phyloP scores from a whole-genome alignment of 257 asterid genomes.

The Hygrophila difformis region DNA sequence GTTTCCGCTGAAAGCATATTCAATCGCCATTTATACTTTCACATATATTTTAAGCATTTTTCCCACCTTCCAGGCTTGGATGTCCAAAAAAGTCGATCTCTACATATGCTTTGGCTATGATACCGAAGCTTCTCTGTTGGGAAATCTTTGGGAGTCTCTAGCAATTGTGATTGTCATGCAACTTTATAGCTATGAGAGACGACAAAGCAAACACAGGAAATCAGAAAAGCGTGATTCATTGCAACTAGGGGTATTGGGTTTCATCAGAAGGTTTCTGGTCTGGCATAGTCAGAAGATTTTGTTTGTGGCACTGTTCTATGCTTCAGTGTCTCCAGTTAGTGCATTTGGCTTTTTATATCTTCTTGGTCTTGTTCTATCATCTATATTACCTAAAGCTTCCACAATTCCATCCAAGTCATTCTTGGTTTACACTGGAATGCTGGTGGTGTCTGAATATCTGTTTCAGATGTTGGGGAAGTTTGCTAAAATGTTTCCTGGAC shows the following conservation, averaged over 20 bases:
- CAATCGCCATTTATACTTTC: conserved; percentile 59
- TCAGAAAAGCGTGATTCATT: conserved; percentile 47
- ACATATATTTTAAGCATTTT: conserved; percentile 68
- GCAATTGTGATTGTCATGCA: conserved; percentile 95
- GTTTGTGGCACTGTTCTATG: conserved; percentile 71
- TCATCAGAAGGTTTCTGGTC: conserved; percentile 62
- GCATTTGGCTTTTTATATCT: conserved; percentile 79
- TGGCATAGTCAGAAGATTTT: conserved; percentile 95
- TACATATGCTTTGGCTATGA: conserved; percentile 60
- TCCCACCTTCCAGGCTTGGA: conserved; percentile 77
- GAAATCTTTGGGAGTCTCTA: conserved; percentile 83
- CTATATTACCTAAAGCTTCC: conserved; percentile 73
- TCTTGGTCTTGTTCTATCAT: conserved; percentile 68
- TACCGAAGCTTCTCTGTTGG: conserved; percentile 53
- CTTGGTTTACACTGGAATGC: conserved; percentile 73
- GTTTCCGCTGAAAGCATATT: conserved; percentile 92
- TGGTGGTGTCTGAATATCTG: conserved; percentile 70
- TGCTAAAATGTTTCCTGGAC: conserved; percentile 95
- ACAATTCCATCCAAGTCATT: conserved; percentile 74
- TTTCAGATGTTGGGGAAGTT: conserved; percentile 93
- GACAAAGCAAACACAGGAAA: conserved; percentile 67
- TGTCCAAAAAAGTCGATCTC: conserved; percentile 66
- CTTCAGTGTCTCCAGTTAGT: conserved; percentile 86
- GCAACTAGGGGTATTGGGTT: conserved; percentile 74
- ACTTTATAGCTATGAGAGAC: conserved; percentile 96